These are phyloP conservation scores for Paracamarosporium sp. DNA, from an alignment of 2,329 filamentous ascomycete genomes.

Conservation along the genomic window DNA sequence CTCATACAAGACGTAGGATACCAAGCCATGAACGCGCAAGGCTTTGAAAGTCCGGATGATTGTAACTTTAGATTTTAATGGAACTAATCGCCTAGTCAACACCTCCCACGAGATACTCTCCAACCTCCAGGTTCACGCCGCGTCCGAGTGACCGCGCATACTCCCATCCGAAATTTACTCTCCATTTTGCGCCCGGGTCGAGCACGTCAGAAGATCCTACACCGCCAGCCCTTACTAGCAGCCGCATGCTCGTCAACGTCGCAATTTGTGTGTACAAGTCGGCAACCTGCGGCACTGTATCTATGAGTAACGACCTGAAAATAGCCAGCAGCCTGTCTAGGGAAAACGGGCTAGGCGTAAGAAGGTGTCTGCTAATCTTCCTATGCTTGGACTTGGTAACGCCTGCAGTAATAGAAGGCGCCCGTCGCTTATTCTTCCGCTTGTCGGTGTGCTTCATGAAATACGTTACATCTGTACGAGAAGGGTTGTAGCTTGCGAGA, in stretches of 20 bases:
- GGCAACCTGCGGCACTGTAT: conserved; percentile 51
- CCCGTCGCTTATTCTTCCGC: conserved; percentile 54
- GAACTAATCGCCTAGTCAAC: conserved; percentile 27
- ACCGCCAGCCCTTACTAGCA: conserved; percentile 70
- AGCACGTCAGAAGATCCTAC: conserved; percentile 64
- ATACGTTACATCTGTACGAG: conserved; percentile 73
- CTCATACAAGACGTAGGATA: not conserved
- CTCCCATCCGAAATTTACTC: conserved; percentile 81
- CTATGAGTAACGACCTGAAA: conserved; percentile 68
- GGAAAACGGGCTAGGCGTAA: conserved; percentile 78
- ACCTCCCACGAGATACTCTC: conserved; percentile 63
- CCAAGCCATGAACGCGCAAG: not conserved
- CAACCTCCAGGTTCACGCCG: conserved; percentile 77
- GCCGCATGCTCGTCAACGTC: conserved; percentile 72
- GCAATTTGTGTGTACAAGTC: conserved; percentile 66
- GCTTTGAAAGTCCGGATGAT: not conserved
- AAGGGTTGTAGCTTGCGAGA: conserved; percentile 79
- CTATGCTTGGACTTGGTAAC: conserved; percentile 60
- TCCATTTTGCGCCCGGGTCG: conserved; percentile 76
- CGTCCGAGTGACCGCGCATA: conserved; percentile 73
- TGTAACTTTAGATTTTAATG: not conserved
- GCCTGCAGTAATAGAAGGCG: conserved; percentile 24
- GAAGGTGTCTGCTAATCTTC: conserved; percentile 77
- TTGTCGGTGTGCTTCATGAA: conserved; percentile 74
- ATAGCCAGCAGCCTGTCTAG: conserved; percentile 82